These are phyloP conservation scores for Aquilaria agallochum DNA, from an alignment of 441 rosid species.

Conservation along the genomic window DNA sequence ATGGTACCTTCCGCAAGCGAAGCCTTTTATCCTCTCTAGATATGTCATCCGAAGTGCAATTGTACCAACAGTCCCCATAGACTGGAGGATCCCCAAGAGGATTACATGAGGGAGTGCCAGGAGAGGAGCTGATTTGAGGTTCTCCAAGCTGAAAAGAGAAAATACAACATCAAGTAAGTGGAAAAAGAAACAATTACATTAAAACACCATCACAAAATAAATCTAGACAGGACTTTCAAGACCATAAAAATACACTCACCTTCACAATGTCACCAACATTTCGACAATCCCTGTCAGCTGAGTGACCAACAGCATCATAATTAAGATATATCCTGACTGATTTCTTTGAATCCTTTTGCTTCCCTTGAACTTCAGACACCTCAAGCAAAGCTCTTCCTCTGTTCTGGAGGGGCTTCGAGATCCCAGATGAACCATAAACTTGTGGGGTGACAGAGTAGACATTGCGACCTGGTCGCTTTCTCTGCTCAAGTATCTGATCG, in stretches of 20 bases:
- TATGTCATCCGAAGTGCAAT: slow-evolving; percentile 89
- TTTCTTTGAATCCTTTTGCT: slow-evolving; percentile 56
- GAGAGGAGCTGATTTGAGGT: slow-evolving; percentile 52
- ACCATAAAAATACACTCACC: slow-evolving; percentile 35
- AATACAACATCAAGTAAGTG: background rate
- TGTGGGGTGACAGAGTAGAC: slow-evolving; percentile 90
- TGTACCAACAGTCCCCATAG: slow-evolving; percentile 96
- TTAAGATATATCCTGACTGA: slow-evolving; percentile 93
- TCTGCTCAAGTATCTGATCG: slow-evolving; percentile 86
- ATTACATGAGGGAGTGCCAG: slow-evolving; percentile 73
- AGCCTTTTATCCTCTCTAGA: slow-evolving; percentile 83
- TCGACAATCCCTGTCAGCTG: slow-evolving; percentile 85
- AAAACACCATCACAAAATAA: too few relatives aligned
- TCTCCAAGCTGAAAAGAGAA: slow-evolving; percentile 75
- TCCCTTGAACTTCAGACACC: slow-evolving; percentile 1
- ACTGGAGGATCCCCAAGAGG: slow-evolving; percentile 77
- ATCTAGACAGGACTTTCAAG: too few relatives aligned
- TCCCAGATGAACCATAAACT: slow-evolving; percentile 57
- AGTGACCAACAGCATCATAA: slow-evolving; percentile 99
- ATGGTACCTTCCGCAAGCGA: slow-evolving; percentile 81
- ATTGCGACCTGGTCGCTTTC: slow-evolving; percentile 82
- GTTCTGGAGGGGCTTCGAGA: slow-evolving; percentile 31
- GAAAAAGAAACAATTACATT: slow-evolving; percentile 8
- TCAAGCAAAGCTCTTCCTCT: slow-evolving; percentile 63
- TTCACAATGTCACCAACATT: slow-evolving; percentile 84